Evolutionary conservation across 1,139 yeast genomes (phyloP), one percentile per base, ranked within the genome.

Genomic region (Suhomyces atakaporum): DNA sequence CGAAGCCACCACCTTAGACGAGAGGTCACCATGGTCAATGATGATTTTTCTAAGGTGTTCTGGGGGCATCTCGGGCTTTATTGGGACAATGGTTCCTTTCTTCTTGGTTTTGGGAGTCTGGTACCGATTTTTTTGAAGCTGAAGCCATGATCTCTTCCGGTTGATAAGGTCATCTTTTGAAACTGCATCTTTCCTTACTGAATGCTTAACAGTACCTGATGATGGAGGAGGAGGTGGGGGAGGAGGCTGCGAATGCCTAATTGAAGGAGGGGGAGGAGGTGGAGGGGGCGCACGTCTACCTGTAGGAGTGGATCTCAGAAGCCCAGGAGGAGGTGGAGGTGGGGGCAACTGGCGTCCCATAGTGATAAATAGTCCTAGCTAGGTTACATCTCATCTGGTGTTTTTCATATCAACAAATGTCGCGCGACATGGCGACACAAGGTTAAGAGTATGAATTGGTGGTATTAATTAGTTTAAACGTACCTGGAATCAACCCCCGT

Each of bases 11-110:
- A 81, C 79, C 47, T 78, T 77, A 7, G 94, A 79, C 0, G 95
- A 79, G 66, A 90, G 75, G 53, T 92, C 97, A 2, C 92, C 89
- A 54, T 89, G 96, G 47, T 82, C 90, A 35, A 75, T 73, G 58
- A 90, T 81, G 44, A 89, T 85, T 56, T 87, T 88, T 26, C 98
- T 73, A 27, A 92, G 64, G 63, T 90, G 97, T 54, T 90, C 96
- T 0, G 96, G 95, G 0, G 97, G 97, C 92, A 90, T 84, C 47
- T 86, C 90, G 2, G 81, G 77, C 51, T 86, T 87, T 7, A 75
- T 73, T 0, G 87, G 73, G 36, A 72, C 79, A 3, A 79, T 79
- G 40, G 66, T 62, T 7, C 76, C 66, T 18, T 63, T 63, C 15
- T 47, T 47, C 33, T 39, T 35, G 35, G 62, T 53, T 10, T 40